Evolutionary conservation across 768 basidiomycete genomes (phyloP).

Genomic region (Pholiota molesta): DNA sequence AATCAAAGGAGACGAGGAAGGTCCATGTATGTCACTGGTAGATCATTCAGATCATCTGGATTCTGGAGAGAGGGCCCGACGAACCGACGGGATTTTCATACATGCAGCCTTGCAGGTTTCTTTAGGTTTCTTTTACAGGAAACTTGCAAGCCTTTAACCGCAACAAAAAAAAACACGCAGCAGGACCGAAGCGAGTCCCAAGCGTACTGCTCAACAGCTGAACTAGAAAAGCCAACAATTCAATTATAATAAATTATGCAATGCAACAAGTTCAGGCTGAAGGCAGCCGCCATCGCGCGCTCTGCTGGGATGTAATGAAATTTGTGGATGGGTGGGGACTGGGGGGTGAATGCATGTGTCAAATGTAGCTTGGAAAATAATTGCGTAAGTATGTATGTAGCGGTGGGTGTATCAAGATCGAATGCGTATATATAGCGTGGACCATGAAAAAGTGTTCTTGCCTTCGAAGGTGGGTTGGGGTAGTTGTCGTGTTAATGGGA

Average conservation of each 20-base stretch:
- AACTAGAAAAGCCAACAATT: not conserved
- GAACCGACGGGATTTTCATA: not conserved
- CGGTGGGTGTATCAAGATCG: too few species aligned
- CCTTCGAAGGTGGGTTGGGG: not conserved
- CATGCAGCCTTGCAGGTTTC: too few species aligned
- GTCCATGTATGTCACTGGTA: not conserved
- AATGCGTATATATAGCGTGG: too few species aligned
- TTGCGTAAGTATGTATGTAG: too few species aligned
- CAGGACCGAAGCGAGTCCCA: not conserved
- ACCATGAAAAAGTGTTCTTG: too few species aligned
- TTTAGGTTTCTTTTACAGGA: not conserved
- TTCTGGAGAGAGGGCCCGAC: not conserved
- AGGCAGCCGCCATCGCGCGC: not conserved
- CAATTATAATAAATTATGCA: not conserved
- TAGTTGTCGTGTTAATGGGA: not conserved
- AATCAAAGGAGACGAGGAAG: not conserved
- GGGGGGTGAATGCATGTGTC: not conserved
- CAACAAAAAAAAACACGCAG: not conserved
- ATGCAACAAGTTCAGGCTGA: not conserved
- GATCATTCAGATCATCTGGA: not conserved
- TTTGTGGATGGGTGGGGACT: not conserved
- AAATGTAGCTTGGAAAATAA: too few species aligned
- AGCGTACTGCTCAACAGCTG: not conserved
- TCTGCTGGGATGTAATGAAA: not conserved
- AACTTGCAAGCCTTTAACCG: not conserved